Percentiles rank a stretch among this genome's conserved stretches.
phyloP scores from a whole-genome alignment of 2,329 filamentous ascomycete genomes.

The Allantophomopsis cytisporea region DNA sequence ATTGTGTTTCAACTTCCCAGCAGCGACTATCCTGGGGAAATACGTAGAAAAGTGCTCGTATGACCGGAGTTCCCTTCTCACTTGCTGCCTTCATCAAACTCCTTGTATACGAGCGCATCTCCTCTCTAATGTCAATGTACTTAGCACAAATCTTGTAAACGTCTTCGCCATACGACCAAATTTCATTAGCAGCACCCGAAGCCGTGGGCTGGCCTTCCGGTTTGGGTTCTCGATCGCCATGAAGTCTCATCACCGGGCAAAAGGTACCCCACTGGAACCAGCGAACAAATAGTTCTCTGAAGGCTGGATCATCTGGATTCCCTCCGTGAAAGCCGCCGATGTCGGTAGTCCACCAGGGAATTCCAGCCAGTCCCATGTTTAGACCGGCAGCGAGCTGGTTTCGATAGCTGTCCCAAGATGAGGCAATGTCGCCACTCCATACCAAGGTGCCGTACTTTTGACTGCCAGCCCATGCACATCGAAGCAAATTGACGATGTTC shows the following conservation, averaged over 20 bases:
- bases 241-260: slow-evolving; percentile 53
- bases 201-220: slow-evolving; percentile 21
- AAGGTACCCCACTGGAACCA: slow-evolving; percentile 62
- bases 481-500: slow-evolving; percentile 44
- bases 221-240: slow-evolving; percentile 50
- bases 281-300: slow-evolving; percentile 48
- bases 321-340: slow-evolving; percentile 60
- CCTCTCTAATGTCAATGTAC: slow-evolving; percentile 44
- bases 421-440: slow-evolving; percentile 55
- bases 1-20: slow-evolving; percentile 47
- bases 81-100: slow-evolving; percentile 45
- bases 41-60: slow-evolving; percentile 49
- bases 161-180: slow-evolving; percentile 51
- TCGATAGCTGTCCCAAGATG: slow-evolving; percentile 43
- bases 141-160: slow-evolving; percentile 45
- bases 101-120: slow-evolving; percentile 42
- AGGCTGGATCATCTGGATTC: slow-evolving; percentile 35
- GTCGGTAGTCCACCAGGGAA: slow-evolving; percentile 59
- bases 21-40: slow-evolving; percentile 38
- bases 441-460: slow-evolving; percentile 53
- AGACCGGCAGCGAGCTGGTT: slow-evolving; percentile 49
- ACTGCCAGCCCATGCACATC: slow-evolving; percentile 41
- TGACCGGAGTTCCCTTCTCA: slow-evolving; percentile 43
- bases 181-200: slow-evolving; percentile 42
- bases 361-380: slow-evolving; percentile 50